These are phyloP conservation scores for Xylariaceae sp. DNA, from an alignment of 2,329 filamentous ascomycete species.

Conservation along the genomic window DNA sequence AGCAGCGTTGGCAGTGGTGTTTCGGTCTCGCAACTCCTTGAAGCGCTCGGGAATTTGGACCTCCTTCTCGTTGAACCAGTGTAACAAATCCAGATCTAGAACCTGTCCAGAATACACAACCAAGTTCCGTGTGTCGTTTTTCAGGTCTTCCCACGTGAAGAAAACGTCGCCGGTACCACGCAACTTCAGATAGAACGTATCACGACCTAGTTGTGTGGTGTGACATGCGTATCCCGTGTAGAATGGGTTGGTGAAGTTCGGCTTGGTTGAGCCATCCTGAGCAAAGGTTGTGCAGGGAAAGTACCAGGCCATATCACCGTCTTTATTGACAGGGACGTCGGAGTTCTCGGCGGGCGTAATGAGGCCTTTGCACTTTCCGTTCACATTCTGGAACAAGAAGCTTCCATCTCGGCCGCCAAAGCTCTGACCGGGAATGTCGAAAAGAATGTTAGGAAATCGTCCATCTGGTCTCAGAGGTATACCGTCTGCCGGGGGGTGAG, in stretches of 20 bases:
- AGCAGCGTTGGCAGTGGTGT: slow-evolving; percentile 51
- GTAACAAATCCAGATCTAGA: slow-evolving; percentile 78
- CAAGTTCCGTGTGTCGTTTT: slow-evolving; percentile 81
- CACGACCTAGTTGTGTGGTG: slow-evolving; percentile 63
- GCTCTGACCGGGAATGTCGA: slow-evolving; percentile 67
- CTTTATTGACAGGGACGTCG: slow-evolving; percentile 69
- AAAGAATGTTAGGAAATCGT: slow-evolving; percentile 70
- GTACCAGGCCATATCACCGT: slow-evolving; percentile 84
- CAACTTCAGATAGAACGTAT: slow-evolving; percentile 69
- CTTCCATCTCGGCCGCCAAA: slow-evolving; percentile 88
- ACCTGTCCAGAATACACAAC: slow-evolving; percentile 94
- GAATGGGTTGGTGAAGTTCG: slow-evolving; percentile 67
- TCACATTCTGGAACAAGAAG: slow-evolving; percentile 97
- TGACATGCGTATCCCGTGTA: slow-evolving; percentile 89
- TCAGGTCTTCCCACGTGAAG: slow-evolving; percentile 92
- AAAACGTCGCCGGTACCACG: slow-evolving; percentile 77
- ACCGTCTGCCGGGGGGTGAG: slow-evolving; percentile 74
- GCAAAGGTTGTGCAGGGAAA: slow-evolving; percentile 90
- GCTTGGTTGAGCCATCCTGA: slow-evolving; percentile 79
- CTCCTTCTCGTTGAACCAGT: slow-evolving; percentile 82
- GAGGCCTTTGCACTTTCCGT: slow-evolving; percentile 88
- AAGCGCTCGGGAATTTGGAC: slow-evolving; percentile 73
- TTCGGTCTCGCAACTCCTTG: slow-evolving; percentile 68
- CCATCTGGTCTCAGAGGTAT: slow-evolving; percentile 54
- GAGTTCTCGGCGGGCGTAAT: slow-evolving; percentile 69